Evolutionary conservation across 805 yeast species (phyloP), one percentile per base, ranked within the genome.

Genomic region (Saccharomycopsis lassenensis): DNA sequence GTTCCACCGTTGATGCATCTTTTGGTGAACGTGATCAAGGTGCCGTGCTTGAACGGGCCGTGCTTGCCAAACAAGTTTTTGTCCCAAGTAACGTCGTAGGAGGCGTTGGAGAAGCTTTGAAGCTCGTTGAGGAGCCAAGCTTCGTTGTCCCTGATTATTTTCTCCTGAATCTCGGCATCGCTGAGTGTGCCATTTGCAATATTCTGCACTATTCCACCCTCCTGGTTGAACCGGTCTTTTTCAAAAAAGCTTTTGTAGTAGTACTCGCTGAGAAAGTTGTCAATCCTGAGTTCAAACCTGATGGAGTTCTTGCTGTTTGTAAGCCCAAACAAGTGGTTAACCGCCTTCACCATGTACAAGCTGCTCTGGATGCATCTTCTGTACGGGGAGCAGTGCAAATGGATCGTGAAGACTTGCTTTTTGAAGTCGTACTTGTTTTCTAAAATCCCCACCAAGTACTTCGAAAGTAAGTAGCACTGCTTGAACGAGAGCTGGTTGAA

Each of bases 331-430:
- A n/a, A 10, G 10, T 19, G 14, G 4, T 19, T 31, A 12, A 8
- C 17, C 3, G 8, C 7, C 6, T 19, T 17, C 19, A 29, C n/a
- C 15, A 23, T 15, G 26, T 25, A 32, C 4, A 21, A 6, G 4
- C 39, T 19, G 14, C 41, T 23, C 20, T 29, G 20, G 11, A 40
- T 25, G 18, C 39, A 40, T 8, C 33, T 14, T 8, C 21, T 20
- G 24, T 35, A 37, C 7, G 44, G 39, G 11, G 44, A 37, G 5
- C 33, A 18, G 20, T 40, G 44, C 15, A 40, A 22, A 17, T 17
- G 4, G 14, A 36, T 28, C 2, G 22, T 24, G 8, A 31, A 15
- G 7, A 17, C 14, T 14, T 35, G 18, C 15, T 19, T 27, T 8
- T 25, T 21, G 17, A 24, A 21, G 29, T 15, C 14, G 17, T 12